Evolutionary conservation across 257 asterid species (phyloP), one percentile per base, ranked within the genome.

Genomic region (Solanum stenotomum): DNA sequence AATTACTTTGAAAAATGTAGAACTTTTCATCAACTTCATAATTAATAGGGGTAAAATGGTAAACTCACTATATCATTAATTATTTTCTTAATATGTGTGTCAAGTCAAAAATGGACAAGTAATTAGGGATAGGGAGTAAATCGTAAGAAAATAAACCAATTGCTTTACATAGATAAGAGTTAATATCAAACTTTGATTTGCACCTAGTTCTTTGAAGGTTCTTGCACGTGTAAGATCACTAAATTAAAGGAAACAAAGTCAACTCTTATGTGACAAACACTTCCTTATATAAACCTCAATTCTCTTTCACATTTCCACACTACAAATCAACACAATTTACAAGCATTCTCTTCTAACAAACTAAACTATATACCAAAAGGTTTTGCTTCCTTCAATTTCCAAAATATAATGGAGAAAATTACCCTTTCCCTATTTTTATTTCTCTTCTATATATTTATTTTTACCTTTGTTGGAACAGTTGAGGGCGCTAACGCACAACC

Each of bases 211-310:
- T 82, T 49, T 49, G 85, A 49, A 82, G 42, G 70, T 82, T 49
- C 85, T 82, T 82, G 85, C 85, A 82, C 85, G 70, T 82, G 70
- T 49, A 18, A 49, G 11, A 1, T 44, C 44, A 82, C 52, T 49
- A 29, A 49, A 82, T 29, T 82, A 31, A 81, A 46, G 68, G 68
- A 81, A 79, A 18, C 18, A 8, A 46, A 46, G 85, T 81, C 85
- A 81, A 82, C 85, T 82, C 70, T 49, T 29, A 27, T 52, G 84
- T 88, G 83, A 68, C 4, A 27, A 79, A 22, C 88, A 29, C 25
- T 81, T 61, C 46, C 46, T 75, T 93, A 90, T 92, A 91, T 92
- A 93, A 88, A 89, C 89, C 42, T 10, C 91, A 87, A 42, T 27
- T 40, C 70, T 67, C 40, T 5, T 23, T 61, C 82, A 56, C 61